A percentile compares a stretch with the other conserved stretches of the same genome.
Evolutionary conservation across 257 asterid species (phyloP).

Genomic region (Paraleonurus japonicus): DNA sequence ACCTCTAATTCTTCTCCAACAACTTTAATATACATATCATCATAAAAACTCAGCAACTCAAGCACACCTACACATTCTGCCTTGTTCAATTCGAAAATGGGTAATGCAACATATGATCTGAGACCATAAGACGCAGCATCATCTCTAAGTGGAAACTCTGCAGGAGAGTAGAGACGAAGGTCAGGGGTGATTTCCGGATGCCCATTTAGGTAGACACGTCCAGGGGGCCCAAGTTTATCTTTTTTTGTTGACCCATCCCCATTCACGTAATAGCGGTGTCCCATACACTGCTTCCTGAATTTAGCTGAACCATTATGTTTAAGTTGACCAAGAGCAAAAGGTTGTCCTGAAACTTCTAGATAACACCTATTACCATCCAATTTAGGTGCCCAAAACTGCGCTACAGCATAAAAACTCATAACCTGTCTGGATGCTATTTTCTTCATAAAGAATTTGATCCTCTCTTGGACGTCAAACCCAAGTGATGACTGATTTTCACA

Average conservation of each 20-base stretch:
- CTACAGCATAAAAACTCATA: neutral
- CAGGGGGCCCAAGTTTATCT: neutral
- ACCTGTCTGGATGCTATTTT: neutral
- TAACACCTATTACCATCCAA: neutral
- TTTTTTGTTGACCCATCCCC: neutral
- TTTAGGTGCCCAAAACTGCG: slow-evolving; percentile 15
- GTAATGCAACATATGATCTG: neutral
- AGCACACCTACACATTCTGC: slow-evolving; percentile 22
- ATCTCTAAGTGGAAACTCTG: slow-evolving; percentile 16
- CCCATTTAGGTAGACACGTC: neutral
- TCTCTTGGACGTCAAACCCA: neutral
- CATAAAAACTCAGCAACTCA: neutral
- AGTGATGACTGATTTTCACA: neutral
- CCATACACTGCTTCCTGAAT: slow-evolving; percentile 5
- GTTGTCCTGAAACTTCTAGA: neutral
- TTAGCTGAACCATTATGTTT: neutral
- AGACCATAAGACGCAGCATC: neutral
- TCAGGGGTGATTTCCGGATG: neutral
- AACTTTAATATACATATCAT: no score
- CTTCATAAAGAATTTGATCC: neutral
- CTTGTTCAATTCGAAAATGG: neutral
- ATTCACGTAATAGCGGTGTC: slow-evolving; percentile 3
- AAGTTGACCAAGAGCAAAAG: neutral
- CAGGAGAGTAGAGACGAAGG: neutral
- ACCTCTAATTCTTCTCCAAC: neutral